Conservation (phyloP, 148 eudicot species). For the Gaultheria prostrata region DNA sequence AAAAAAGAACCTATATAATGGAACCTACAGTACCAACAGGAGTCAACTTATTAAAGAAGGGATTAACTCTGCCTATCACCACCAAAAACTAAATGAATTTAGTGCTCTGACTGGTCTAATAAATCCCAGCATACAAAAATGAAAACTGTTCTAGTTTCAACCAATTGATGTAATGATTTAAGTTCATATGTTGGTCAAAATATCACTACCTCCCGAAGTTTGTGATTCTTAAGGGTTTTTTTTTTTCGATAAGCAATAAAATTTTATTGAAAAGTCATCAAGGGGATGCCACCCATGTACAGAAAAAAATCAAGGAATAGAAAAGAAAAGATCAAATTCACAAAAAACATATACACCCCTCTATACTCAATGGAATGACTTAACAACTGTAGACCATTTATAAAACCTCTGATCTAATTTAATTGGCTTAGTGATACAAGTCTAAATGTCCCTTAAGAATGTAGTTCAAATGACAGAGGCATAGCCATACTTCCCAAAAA, state of each 20-base stretch:
- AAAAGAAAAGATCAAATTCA: background rate
- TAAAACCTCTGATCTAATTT: background rate
- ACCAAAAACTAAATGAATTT: background rate
- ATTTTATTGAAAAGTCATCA: too few species aligned
- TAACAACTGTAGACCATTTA: background rate
- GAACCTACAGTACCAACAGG: conserved; percentile 8
- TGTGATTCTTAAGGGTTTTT: background rate
- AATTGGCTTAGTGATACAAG: background rate
- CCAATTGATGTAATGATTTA: background rate
- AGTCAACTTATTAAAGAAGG: background rate
- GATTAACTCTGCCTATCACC: background rate
- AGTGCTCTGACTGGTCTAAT: background rate
- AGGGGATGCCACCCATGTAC: background rate
- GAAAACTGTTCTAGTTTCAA: background rate
- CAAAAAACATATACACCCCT: background rate
- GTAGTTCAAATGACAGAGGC: background rate
- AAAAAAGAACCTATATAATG: background rate
- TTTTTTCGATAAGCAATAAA: background rate
- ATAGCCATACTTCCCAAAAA: background rate
- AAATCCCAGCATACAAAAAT: background rate
- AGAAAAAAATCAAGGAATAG: background rate
- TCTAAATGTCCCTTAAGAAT: background rate
- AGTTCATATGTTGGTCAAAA: background rate
- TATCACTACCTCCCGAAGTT: background rate
- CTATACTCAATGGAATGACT: background rate